These are phyloP conservation scores for Adansonia digitata DNA, from an alignment of 345 rosid genomes.

Conservation along the genomic window DNA sequence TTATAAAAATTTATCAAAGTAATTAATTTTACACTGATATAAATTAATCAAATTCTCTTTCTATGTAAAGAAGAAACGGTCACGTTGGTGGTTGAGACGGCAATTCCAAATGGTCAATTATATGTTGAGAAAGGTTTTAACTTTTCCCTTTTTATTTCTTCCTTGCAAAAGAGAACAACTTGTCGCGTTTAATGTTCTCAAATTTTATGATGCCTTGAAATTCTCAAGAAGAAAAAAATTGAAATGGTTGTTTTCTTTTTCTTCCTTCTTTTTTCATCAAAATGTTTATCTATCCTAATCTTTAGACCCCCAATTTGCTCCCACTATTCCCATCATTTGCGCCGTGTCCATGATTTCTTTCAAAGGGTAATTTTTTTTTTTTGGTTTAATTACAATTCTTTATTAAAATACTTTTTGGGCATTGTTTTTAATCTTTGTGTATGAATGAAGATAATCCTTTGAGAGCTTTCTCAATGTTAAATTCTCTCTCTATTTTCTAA, in stretches of 20 bases:
- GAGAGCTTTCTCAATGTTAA: slow-evolving; percentile 4
- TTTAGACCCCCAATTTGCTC: background rate
- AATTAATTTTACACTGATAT: too few relatives aligned
- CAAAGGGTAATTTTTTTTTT: background rate
- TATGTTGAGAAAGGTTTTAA: background rate
- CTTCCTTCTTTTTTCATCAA: background rate
- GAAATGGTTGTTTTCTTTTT: background rate
- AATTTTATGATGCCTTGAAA: background rate
- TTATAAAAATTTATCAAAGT: too few relatives aligned
- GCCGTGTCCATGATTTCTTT: slow-evolving; percentile 1
- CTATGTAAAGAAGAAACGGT: too few relatives aligned
- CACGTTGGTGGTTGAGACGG: background rate
- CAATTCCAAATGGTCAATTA: background rate
- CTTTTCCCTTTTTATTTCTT: background rate
- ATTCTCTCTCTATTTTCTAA: background rate
- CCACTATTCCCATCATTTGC: slow-evolving; percentile 7
- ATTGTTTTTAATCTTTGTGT: slow-evolving; percentile 13
- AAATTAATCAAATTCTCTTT: too few relatives aligned
- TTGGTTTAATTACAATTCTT: background rate
- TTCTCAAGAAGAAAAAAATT: background rate
- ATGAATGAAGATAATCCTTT: slow-evolving; percentile 5
- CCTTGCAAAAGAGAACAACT: background rate
- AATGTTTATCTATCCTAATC: background rate
- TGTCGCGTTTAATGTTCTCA: background rate
- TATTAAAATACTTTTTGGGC: background rate